Base-by-base conservation (phyloP, 352 stramenopile species). In the Peronospora destructor region DNA sequence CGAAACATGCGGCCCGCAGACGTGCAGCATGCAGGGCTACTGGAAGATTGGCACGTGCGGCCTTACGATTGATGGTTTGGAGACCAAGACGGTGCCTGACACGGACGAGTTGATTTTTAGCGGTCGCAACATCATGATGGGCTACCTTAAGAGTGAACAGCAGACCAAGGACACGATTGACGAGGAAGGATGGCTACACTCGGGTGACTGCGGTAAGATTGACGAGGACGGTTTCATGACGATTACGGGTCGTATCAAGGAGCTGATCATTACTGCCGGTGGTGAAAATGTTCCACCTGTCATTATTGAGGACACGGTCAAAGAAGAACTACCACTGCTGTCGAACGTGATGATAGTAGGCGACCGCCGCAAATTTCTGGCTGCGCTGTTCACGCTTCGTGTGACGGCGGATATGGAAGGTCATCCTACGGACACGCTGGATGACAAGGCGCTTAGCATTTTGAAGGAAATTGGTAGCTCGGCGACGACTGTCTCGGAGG, bases 191-290 rank as follows among this genome's bases (percentile, higher is more conserved):
- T 98, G 82, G 81, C 65, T 98, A 23, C 87, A 97, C 69, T 95
- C 86, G 14, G 94, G 94, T 17, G 94, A 98, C 59, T 93, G 89
- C 33, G 94, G 84, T 16, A 81, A 87, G 46, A 78, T 96, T 14
- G 91, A 96, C 49, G 71, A 86, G 21, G 68, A 91, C 32, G 86
- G 91, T n/a, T 97, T 98, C 63, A 84, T 97, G 73, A 75, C 63
- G 36, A 97, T 98, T 50, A 98, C 94, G 12, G 94, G 94, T 14
- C 88, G 94, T 49, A 97, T 98, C 71, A 98, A 98, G 67, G 94
- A 98, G 65, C 59, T 98, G 14, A 94, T 98, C 46, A 88, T 96
- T 53, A 97, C 91, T 33, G 92, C 94, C n/a, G 94, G 94, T 59
- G 94, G 94, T 26, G 94, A 98, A 61, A 98, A 98, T 69, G 82